phyloP scores from a whole-genome alignment of 352 stramenopile genomes.

The Phytophthora pinifolia region DNA sequence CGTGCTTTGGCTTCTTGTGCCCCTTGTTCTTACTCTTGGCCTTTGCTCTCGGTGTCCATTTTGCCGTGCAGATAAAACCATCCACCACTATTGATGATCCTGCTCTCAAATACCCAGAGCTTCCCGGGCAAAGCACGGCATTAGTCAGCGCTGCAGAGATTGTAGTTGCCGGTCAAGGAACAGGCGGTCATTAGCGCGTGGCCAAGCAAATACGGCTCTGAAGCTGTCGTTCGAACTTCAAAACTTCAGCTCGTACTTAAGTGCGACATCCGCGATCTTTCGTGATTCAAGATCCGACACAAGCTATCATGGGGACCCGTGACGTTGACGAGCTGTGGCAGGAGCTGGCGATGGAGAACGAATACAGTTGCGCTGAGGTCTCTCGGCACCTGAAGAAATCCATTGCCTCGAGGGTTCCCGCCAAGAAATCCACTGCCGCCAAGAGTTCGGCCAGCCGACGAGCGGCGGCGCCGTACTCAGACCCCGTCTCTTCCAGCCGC shows the following conservation, averaged over 20 bases:
- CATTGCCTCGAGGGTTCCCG: slow-evolving; percentile 13
- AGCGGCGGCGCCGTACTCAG: not conserved
- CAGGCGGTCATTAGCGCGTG: no score
- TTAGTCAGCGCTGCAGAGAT: no score
- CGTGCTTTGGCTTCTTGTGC: no score
- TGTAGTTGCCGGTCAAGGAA: no score
- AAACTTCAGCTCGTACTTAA: slow-evolving; percentile 11
- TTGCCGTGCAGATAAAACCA: no score
- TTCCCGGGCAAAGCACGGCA: no score
- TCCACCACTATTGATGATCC: no score
- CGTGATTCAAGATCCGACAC: slow-evolving; percentile 13
- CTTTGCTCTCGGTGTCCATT: no score
- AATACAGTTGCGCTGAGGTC: slow-evolving; percentile 25
- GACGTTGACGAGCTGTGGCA: slow-evolving; percentile 49
- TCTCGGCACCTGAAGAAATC: slow-evolving; percentile 45
- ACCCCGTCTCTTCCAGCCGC: not conserved
- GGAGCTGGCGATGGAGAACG: slow-evolving; percentile 43
- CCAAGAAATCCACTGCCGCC: slow-evolving; percentile 6
- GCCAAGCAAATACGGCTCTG: no score
- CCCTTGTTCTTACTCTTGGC: no score
- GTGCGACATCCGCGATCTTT: slow-evolving; percentile 9
- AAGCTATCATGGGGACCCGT: slow-evolving; percentile 17
- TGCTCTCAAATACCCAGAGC: no score
- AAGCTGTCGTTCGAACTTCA: not conserved
- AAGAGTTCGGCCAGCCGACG: slow-evolving; percentile 1